These are phyloP conservation scores for Magnolia officinalis DNA, from an alignment of 164 flowering plant genomes.

Conservation along the genomic window DNA sequence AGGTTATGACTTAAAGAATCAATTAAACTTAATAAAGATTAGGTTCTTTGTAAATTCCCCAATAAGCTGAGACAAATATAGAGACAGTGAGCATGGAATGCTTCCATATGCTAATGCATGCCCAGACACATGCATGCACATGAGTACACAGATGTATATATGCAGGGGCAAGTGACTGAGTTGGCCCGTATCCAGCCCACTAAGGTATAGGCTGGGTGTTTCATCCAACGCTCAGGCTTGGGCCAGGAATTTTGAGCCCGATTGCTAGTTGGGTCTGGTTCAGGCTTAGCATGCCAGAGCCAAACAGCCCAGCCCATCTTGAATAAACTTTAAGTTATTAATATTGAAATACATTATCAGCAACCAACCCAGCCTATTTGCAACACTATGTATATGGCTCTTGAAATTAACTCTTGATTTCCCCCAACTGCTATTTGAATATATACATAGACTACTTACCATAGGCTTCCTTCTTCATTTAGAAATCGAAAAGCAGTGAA, in stretches of 20 bases:
- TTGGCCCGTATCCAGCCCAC: background rate
- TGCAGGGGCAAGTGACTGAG: background rate
- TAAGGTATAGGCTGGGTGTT: background rate
- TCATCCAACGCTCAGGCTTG: background rate
- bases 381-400: background rate
- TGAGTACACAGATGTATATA: background rate
- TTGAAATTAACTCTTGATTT: background rate
- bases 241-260: background rate
- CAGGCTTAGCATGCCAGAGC: background rate
- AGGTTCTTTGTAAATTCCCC: background rate
- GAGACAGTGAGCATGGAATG: background rate
- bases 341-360: too few relatives aligned
- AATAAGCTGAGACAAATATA: background rate
- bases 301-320: too few relatives aligned
- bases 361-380: background rate
- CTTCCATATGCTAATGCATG: background rate
- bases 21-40: background rate
- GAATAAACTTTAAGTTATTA: too few relatives aligned
- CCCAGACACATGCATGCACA: background rate
- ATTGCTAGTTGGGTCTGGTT: background rate
- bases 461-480: slow-evolving; percentile 79
- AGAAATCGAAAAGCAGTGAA: slow-evolving; percentile 18
- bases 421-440: background rate
- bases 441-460: slow-evolving; percentile 48
- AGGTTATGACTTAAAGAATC: background rate